Base-by-base conservation (phyloP, 2,329 filamentous ascomycete species). In the Penicillium sp. region DNA sequence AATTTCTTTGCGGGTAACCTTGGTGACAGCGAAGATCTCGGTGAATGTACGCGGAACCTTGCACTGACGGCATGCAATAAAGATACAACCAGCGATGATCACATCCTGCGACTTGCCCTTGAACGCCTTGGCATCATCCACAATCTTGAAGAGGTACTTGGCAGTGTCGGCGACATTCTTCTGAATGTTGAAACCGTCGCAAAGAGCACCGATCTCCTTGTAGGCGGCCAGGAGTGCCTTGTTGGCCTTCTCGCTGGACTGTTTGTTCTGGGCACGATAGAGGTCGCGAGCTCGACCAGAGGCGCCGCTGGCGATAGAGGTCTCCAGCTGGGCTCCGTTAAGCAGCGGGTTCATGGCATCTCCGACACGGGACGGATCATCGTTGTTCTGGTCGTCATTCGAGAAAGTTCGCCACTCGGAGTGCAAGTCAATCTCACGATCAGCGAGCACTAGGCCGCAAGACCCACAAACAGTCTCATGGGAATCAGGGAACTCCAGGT, bases 331-430 rank as follows among this genome's bases (percentile, higher is more conserved):
- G 50, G 88, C 85, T 41, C 89, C 90, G 59, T 94, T 89, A 42
- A 95, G 78, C 29, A 98, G 81, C 38, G 87, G 84, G 61, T 97
- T 96, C 45, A 85, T 84, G 4, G 86, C 87, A 56, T 97, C 93
- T 73, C 93, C 93, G 51, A 98, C 91, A 88, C 93, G 93, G 43
- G 89, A 96, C 4, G 94, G 93, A 54, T 98, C 93, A 57, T 97
- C 94, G 60, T 87, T 90, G 59, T 87, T 88, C 66, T 95, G 88
- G 64, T 98, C 94, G 61, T 98, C 93, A 64, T 97, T 97, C 62
- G 90, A 89, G 71, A 98, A 98, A 1, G 93, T 98, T 63, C 93
- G 87, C 93, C 93, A 98, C 72, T 98, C 93, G 33, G 89, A 95
- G 48, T 94, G 86, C 46, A 87, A 94, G 63, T 98, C 94, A 60